Conservation (phyloP, 192 early-diverging fungal genomes). For the Obelidium mucronatum region DNA sequence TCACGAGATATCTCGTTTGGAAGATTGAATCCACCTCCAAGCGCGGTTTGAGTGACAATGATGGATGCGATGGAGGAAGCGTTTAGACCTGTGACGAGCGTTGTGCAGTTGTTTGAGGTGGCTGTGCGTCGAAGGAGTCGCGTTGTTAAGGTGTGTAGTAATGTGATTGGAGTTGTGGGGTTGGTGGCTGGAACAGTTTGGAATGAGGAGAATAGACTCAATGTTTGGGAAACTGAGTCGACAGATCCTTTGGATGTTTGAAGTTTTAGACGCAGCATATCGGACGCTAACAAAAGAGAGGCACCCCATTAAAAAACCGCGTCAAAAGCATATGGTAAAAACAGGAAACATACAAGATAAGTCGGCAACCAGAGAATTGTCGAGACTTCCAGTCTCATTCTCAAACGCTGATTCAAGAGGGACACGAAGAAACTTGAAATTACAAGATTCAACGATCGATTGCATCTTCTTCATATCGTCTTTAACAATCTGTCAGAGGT, state of each 20-base stretch:
- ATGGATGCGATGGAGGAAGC: slow-evolving; percentile 80
- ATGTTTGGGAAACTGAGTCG: slow-evolving; percentile 7
- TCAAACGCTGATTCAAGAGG: slow-evolving; percentile 74
- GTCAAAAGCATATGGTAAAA: too few species aligned
- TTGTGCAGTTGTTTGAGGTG: slow-evolving; percentile 58
- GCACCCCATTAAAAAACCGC: too few species aligned
- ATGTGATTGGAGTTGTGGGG: slow-evolving; percentile 67
- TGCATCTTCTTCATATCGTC: slow-evolving; percentile 27
- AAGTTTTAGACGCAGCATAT: too few species aligned
- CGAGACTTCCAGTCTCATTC: slow-evolving; percentile 38
- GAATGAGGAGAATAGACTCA: not conserved
- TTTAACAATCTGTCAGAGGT: not conserved
- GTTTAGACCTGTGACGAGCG: slow-evolving; percentile 79
- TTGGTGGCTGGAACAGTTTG: slow-evolving; percentile 2
- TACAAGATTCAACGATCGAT: slow-evolving; percentile 15
- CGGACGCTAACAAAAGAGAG: too few species aligned
- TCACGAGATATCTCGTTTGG: slow-evolving; percentile 76
- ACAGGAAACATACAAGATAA: slow-evolving; percentile 6
- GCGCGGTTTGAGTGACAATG: slow-evolving; percentile 77
- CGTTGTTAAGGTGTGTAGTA: slow-evolving; percentile 70
- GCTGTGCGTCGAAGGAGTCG: slow-evolving; percentile 64
- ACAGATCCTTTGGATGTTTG: slow-evolving; percentile 1
- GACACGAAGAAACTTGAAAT: slow-evolving; percentile 46
- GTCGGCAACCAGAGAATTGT: slow-evolving; percentile 16
- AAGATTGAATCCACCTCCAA: slow-evolving; percentile 86